phyloP scores from a whole-genome alignment of 371 early-diverging fungal species.

The Apophysomyces ossiformis region DNA sequence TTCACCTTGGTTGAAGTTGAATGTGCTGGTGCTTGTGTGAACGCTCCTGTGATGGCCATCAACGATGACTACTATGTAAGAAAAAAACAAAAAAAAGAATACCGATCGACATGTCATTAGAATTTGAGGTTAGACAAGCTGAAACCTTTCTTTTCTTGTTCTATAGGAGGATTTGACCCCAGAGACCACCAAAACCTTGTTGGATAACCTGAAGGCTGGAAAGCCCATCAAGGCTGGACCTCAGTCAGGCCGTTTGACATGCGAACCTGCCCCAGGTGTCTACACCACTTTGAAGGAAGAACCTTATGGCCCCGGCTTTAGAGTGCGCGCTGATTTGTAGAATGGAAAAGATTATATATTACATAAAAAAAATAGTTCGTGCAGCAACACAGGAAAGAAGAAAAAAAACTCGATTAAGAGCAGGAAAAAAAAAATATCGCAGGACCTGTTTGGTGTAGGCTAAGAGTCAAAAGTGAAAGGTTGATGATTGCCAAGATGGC shows the following conservation, averaged over 20 bases:
- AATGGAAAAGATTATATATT: conserved; percentile 10
- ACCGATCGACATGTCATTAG: too few species aligned
- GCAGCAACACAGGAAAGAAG: neutral
- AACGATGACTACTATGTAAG: conserved; percentile 96
- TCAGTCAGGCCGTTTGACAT: conserved; percentile 80
- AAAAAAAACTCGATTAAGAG: conserved; percentile 6
- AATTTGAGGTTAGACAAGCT: neutral
- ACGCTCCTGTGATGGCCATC: conserved; percentile 96
- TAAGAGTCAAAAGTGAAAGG: too few species aligned
- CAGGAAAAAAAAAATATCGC: too few species aligned
- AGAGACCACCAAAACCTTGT: conserved; percentile 83
- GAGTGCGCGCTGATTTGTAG: conserved; percentile 85
- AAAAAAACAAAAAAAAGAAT: conserved; percentile 10
- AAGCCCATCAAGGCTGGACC: conserved; percentile 85
- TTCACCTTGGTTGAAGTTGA: conserved; percentile 99
- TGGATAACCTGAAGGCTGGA: conserved; percentile 86
- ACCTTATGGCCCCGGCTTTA: conserved; percentile 94
- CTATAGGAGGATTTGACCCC: conserved; percentile 94
- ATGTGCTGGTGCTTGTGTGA: conserved; percentile 99
- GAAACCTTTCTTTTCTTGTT: conserved; percentile 9
- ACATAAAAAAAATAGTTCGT: too few species aligned
- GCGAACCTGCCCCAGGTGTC: conserved; percentile 80
- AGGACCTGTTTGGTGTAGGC: too few species aligned
- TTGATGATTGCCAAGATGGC: too few species aligned
- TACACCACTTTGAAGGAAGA: conserved; percentile 85